phyloP scores from a whole-genome alignment of 768 basidiomycete species.

The Phaeotremella skinneri region DNA sequence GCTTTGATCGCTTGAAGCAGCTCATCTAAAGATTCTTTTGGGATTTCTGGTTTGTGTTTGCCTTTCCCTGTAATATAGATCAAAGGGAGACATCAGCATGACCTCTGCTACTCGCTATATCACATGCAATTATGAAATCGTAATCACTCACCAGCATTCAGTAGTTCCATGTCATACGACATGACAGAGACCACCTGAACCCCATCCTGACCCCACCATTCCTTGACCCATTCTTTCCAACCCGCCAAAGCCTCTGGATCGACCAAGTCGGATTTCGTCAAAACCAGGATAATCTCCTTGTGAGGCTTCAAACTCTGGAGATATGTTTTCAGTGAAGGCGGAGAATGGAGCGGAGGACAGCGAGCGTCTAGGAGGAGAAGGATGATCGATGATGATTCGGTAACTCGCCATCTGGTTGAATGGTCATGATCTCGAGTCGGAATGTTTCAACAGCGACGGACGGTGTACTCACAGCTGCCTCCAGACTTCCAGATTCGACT shows the following conservation, averaged over 20 bases:
- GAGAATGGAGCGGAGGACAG: constrained; percentile 87
- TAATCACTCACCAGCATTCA: constrained; percentile 50
- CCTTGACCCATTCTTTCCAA: constrained; percentile 46
- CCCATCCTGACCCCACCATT: constrained; percentile 57
- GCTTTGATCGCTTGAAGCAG: constrained; percentile 66
- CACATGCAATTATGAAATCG: neutral
- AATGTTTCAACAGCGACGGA: neutral
- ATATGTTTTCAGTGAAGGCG: constrained; percentile 84
- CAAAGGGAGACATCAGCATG: constrained; percentile 57
- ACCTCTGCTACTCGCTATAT: constrained; percentile 49
- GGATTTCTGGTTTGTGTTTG: constrained; percentile 63
- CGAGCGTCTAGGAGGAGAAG: constrained; percentile 96
- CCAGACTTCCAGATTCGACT: constrained; percentile 98
- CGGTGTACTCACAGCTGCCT: constrained; percentile 63
- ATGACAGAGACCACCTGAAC: constrained; percentile 68
- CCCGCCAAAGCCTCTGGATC: constrained; percentile 55
- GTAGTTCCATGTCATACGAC: constrained; percentile 57
- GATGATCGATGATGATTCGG: constrained; percentile 89
- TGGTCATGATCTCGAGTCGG: no score
- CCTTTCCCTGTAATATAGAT: constrained; percentile 28
- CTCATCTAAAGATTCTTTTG: constrained; percentile 62
- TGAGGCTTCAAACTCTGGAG: constrained; percentile 57
- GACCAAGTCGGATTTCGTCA: constrained; percentile 80
- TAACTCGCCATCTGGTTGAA: constrained; percentile 72
- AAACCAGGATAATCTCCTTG: constrained; percentile 91